Conservation (phyloP, 371 early-diverging fungal species). For the Rhizopus delemar region DNA sequence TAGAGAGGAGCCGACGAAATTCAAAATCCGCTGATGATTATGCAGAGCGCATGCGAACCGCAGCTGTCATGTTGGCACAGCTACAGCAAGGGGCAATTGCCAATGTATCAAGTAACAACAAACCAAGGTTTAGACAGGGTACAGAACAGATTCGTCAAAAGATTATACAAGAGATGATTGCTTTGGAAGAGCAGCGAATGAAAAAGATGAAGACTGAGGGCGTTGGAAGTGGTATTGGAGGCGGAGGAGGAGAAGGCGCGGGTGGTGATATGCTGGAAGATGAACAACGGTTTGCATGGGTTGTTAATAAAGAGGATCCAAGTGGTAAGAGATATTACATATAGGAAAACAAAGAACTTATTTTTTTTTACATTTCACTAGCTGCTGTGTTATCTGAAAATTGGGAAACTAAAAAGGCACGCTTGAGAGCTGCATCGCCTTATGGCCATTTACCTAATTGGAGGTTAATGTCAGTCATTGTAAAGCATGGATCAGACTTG, state of each 20-base stretch:
- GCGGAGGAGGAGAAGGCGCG: constrained; percentile 54
- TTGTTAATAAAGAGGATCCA: constrained; percentile 78
- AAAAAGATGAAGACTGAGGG: constrained; percentile 53
- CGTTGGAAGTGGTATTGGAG: constrained; percentile 61
- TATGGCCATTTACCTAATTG: constrained; percentile 84
- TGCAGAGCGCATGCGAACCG: constrained; percentile 92
- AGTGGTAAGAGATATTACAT: constrained; percentile 60
- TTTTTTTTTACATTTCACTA: constrained; percentile 13
- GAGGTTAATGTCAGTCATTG: constrained; percentile 91
- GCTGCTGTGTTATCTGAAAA: constrained; percentile 90
- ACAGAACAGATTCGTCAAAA: constrained; percentile 80
- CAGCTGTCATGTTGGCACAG: constrained; percentile 95
- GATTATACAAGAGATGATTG: constrained; percentile 88
- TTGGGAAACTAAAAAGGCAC: constrained; percentile 84
- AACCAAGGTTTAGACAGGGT: constrained; percentile 22
- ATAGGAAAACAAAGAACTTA: neutral
- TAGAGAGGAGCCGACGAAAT: constrained; percentile 10
- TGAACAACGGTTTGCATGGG: constrained; percentile 52
- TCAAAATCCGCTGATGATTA: constrained; percentile 74
- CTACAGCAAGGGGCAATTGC: constrained; percentile 50
- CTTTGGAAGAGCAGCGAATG: constrained; percentile 83
- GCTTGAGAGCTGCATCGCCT: constrained; percentile 80
- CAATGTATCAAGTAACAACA: neutral
- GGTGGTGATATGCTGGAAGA: constrained; percentile 61
- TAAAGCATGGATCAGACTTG: constrained; percentile 96